Conservation (phyloP, 306 rosid genomes). For the Canavalia ensiformis region DNA sequence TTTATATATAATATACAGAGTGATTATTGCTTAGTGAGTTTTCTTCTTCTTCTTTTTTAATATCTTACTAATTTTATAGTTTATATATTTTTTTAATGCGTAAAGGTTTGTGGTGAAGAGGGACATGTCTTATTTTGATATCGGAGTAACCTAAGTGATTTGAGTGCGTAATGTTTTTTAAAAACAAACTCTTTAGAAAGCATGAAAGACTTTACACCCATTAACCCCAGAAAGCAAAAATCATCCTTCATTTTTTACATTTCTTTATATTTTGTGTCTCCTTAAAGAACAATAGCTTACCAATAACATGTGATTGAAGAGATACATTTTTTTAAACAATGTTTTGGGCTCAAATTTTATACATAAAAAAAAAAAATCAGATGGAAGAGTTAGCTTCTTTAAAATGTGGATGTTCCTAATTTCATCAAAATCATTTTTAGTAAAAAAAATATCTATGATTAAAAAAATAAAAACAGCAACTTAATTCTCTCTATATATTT, state of each 20-base stretch:
- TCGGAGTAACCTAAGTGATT: background rate
- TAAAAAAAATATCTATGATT: too few relatives aligned
- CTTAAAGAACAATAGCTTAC: background rate
- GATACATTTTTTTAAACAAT: too few relatives aligned
- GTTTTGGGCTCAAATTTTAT: too few relatives aligned
- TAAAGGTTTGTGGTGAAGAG: background rate
- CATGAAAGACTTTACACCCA: background rate
- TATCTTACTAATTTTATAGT: background rate
- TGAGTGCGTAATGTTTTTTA: background rate
- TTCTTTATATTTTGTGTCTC: background rate
- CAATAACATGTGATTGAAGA: too few relatives aligned
- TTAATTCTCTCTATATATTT: too few relatives aligned
- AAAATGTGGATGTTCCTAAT: too few relatives aligned
- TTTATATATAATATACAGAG: background rate
- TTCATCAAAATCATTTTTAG: too few relatives aligned
- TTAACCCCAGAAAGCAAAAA: background rate
- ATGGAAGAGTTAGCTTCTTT: too few relatives aligned
- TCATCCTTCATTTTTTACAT: background rate
- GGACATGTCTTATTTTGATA: background rate
- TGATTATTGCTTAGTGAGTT: background rate
- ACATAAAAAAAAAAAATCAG: too few relatives aligned
- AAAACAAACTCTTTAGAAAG: background rate
- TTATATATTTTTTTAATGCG: background rate
- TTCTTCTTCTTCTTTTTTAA: background rate
- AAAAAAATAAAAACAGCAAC: too few relatives aligned